Percentiles rank a stretch among this genome's conserved stretches.
phyloP scores from a whole-genome alignment of 768 basidiomycete species.

The Russula foetens region DNA sequence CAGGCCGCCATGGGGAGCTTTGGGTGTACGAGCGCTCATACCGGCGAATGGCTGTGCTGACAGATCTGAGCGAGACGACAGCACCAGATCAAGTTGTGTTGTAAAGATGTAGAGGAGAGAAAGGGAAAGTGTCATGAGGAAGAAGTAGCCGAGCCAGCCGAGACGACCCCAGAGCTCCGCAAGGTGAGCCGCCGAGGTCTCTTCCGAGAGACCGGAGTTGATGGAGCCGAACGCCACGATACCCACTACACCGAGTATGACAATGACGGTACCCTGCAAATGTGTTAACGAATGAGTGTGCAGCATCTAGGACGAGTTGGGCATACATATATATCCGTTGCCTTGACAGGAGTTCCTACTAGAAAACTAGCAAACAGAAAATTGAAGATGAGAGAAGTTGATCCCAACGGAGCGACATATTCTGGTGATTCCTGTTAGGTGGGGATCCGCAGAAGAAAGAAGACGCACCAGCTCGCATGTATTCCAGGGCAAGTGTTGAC shows the following conservation, averaged over 20 bases:
- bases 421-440: constrained; percentile 37
- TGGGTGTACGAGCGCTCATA: constrained; percentile 28
- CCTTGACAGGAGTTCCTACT: constrained; percentile 79
- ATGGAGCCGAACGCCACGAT: constrained; percentile 84
- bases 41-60: constrained; percentile 46
- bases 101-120: constrained; percentile 59
- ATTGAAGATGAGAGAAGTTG: constrained; percentile 91
- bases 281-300: neutral
- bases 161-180: constrained; percentile 78
- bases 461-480: constrained; percentile 70
- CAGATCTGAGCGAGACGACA: constrained; percentile 62
- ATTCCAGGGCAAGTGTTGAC: constrained; percentile 78
- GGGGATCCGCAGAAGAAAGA: neutral
- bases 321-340: constrained; percentile 71
- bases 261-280: constrained; percentile 67
- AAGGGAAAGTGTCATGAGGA: constrained; percentile 66
- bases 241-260: constrained; percentile 78
- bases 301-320: neutral
- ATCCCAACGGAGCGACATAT: constrained; percentile 94
- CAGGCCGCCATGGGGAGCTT: constrained; percentile 18
- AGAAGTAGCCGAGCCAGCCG: constrained; percentile 90
- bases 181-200: constrained; percentile 67
- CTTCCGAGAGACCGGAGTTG: constrained; percentile 67
- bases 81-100: constrained; percentile 63
- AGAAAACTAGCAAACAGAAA: constrained; percentile 89